phyloP scores from a whole-genome alignment of 352 stramenopile genomes.

The Aphanomyces astaci region DNA sequence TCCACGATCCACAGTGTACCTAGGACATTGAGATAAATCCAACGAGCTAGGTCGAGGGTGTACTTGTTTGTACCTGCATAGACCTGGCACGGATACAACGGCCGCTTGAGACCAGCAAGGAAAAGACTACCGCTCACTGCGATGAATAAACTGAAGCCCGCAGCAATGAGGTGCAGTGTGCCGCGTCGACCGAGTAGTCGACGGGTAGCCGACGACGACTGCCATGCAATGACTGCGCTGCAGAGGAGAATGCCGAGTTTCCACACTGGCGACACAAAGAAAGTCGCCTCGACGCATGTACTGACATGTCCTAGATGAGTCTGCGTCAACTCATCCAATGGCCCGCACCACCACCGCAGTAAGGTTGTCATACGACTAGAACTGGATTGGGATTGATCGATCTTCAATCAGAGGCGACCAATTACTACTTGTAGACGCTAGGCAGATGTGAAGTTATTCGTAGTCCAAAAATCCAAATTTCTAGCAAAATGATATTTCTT shows the following conservation, averaged over 20 bases:
- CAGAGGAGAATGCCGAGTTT: neutral
- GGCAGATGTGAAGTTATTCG: neutral
- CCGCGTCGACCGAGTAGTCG: neutral
- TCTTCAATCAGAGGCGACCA: too few relatives aligned
- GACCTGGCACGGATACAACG: conserved; percentile 15
- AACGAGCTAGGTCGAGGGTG: neutral
- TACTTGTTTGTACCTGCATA: conserved; percentile 7
- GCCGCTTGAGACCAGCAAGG: neutral
- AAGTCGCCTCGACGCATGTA: neutral
- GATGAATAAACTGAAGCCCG: conserved; percentile 4
- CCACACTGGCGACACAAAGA: neutral
- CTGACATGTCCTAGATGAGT: neutral
- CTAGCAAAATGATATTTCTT: neutral
- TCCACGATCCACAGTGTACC: conserved; percentile 16
- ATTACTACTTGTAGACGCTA: neutral
- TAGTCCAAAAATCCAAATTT: neutral
- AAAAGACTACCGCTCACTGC: neutral
- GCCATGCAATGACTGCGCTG: neutral
- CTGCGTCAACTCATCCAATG: neutral
- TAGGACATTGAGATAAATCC: neutral
- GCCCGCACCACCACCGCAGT: neutral
- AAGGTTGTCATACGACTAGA: neutral
- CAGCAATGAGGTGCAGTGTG: neutral
- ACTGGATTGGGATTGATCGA: too few relatives aligned
- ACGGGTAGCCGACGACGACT: too few relatives aligned